These are phyloP conservation scores for Pseudozyma thailandica DNA, from an alignment of 1,284 basidiomycete genomes.

Conservation along the genomic window DNA sequence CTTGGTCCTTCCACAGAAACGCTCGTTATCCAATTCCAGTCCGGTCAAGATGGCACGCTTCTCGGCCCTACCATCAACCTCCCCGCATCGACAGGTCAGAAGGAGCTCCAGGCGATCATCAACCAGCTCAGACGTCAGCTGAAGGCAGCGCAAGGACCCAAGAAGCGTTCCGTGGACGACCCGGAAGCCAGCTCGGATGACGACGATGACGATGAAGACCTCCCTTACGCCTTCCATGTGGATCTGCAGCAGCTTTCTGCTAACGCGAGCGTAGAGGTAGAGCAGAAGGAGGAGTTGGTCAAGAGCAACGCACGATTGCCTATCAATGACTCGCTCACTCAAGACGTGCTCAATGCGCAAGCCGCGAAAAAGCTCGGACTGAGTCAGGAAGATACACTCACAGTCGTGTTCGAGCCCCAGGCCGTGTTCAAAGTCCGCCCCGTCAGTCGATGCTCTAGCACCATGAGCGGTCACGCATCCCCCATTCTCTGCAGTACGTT, in stretches of 20 bases:
- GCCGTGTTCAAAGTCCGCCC: conserved; percentile 94
- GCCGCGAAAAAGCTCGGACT: conserved; percentile 61
- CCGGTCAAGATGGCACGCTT: conserved; percentile 55
- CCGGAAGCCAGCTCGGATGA: conserved; percentile 41
- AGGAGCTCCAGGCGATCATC: conserved; percentile 61
- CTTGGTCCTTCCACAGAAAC: conserved; percentile 57
- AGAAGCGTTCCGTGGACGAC: conserved; percentile 41
- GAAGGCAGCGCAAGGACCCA: conserved; percentile 34
- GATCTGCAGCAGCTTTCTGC: conserved; percentile 42
- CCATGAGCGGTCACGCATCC: conserved; percentile 82
- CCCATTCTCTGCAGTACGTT: conserved; percentile 95
- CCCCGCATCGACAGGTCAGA: conserved; percentile 61
- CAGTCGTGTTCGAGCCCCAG: conserved; percentile 75
- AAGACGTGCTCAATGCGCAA: conserved; percentile 56
- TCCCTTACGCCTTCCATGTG: conserved; percentile 66
- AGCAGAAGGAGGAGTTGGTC: conserved; percentile 30
- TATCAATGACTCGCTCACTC: conserved; percentile 56
- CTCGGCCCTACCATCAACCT: conserved; percentile 64
- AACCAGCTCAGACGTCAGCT: conserved; percentile 60
- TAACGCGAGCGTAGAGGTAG: conserved; percentile 11
- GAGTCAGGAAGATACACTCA: conserved; percentile 64
- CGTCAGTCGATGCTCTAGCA: conserved; percentile 91
- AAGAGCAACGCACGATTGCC: conserved; percentile 54
- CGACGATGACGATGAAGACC: conserved; percentile 64
- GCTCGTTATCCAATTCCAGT: conserved; percentile 64